Conservation (phyloP, 176 grass and related monocot genomes). For the Phragmites australis region DNA sequence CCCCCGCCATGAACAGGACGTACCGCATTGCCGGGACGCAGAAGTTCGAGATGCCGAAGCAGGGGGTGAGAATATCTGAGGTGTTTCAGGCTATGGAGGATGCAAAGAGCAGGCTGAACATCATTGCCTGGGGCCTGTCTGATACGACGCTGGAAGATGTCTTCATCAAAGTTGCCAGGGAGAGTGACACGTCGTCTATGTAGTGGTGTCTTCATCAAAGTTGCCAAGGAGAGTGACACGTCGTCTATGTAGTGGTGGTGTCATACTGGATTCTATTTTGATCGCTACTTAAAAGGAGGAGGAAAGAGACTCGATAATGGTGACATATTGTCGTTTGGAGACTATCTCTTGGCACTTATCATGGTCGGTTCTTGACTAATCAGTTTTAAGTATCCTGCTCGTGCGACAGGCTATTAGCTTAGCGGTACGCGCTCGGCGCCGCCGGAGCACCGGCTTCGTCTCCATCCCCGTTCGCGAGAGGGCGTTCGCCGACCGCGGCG, state of each 20-base stretch:
- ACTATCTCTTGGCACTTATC: too few species aligned
- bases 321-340: too few species aligned
- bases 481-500: too few species aligned
- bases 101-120: constrained; percentile 26
- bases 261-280: too few species aligned
- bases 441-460: too few species aligned
- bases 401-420: too few species aligned
- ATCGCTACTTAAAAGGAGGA: too few species aligned
- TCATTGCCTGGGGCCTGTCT: constrained; percentile 45
- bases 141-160: constrained; percentile 50
- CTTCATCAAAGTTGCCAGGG: constrained; percentile 47
- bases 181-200: constrained; percentile 23
- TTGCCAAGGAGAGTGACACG: constrained; percentile 34
- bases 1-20: constrained; percentile 10
- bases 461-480: too few species aligned
- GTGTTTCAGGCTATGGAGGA: constrained; percentile 46
- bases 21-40: constrained; percentile 52
- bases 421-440: too few species aligned
- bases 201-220: constrained; percentile 41
- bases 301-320: too few species aligned
- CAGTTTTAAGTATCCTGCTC: too few species aligned
- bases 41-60: constrained; percentile 58
- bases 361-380: too few species aligned
- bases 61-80: constrained; percentile 34
- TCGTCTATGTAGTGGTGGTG: neutral